These are phyloP conservation scores for Boletus tomentosulus DNA, from an alignment of 768 basidiomycete genomes.

Conservation along the genomic window DNA sequence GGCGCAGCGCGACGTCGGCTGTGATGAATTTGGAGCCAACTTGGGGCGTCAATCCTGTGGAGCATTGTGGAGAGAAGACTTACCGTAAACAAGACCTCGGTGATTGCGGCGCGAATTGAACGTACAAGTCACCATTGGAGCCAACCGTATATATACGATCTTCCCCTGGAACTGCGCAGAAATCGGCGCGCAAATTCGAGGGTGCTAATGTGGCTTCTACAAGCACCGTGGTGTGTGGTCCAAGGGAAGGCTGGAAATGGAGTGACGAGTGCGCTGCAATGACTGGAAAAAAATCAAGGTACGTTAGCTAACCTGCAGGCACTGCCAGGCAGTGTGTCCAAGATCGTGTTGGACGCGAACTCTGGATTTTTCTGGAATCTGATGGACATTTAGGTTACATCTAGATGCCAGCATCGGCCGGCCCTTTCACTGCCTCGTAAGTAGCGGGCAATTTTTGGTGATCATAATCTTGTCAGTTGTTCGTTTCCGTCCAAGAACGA, in stretches of 20 bases:
- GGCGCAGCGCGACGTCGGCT: not conserved
- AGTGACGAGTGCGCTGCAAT: not conserved
- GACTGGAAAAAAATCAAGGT: not conserved
- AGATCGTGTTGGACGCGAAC: not conserved
- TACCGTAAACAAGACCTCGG: constrained; percentile 5
- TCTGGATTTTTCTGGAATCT: not conserved
- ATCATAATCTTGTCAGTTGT: not conserved
- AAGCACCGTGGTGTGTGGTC: not conserved
- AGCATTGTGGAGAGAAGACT: constrained; percentile 4
- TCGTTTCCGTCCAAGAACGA: not conserved
- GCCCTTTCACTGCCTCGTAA: constrained; percentile 10
- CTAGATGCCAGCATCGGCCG: constrained; percentile 6
- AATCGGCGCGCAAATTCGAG: not conserved
- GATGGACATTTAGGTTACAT: constrained; percentile 9
- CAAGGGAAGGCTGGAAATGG: not conserved
- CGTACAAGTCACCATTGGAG: not conserved
- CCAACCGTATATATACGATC: not conserved
- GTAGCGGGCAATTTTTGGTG: not conserved
- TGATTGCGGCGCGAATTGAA: not conserved
- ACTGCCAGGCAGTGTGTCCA: no score
- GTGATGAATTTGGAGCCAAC: not conserved
- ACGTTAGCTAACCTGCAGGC: not conserved
- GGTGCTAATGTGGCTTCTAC: not conserved
- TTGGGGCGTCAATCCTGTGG: constrained; percentile 16
- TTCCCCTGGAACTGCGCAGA: not conserved